Evolutionary conservation across 805 yeast genomes (phyloP).

Genomic region (Citeromyces nyonsensis): DNA sequence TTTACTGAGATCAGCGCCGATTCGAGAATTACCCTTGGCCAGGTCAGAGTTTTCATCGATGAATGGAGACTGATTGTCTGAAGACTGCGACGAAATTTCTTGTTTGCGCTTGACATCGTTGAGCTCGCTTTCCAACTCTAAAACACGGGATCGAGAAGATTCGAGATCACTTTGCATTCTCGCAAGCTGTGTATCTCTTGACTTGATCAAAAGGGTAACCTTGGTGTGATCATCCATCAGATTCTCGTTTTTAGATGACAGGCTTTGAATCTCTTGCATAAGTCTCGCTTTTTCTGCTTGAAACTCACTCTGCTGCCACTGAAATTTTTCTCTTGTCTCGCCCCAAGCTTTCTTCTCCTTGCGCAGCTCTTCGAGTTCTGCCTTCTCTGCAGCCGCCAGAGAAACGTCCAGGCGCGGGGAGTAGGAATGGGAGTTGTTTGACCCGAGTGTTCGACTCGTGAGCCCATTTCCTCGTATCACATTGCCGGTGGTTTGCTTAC

Average conservation of each 20-base stretch:
- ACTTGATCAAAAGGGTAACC: conserved; percentile 34
- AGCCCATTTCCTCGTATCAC: conserved; percentile 1
- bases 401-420: conserved; percentile 1
- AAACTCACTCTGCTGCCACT: conserved; percentile 13
- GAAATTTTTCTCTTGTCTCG: conserved; percentile 15
- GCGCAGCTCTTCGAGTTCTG: conserved; percentile 33
- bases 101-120: conserved; percentile 14
- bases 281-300: conserved; percentile 14
- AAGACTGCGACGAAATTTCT: not conserved
- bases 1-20: conserved; percentile 12
- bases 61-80: not conserved
- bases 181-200: conserved; percentile 54
- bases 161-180: conserved; percentile 51
- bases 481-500: not conserved
- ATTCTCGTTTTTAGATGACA: conserved; percentile 20
- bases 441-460: conserved; percentile 1
- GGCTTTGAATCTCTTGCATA: conserved; percentile 15
- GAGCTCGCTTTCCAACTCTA: conserved; percentile 35
- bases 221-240: conserved; percentile 34
- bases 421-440: conserved; percentile 1
- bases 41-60: not conserved
- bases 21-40: not conserved
- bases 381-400: conserved; percentile 14
- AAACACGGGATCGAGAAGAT: conserved; percentile 30
- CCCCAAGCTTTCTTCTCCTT: conserved; percentile 35